Base-by-base conservation (phyloP, 345 rosid genomes). In the Populus davidiana region DNA sequence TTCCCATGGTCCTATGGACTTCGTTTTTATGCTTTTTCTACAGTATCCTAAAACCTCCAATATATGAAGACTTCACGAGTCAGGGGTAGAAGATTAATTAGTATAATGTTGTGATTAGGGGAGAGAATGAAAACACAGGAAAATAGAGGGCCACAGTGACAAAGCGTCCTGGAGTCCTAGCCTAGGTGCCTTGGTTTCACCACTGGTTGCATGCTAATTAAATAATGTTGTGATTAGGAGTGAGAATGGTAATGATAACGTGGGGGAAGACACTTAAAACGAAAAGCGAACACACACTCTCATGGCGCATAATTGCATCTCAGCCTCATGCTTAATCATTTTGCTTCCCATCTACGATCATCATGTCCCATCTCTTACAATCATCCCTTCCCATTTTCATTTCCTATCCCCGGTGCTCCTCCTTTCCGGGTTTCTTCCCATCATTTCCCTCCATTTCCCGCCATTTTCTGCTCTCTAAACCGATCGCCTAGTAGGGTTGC, bases 311-410 rank as follows among this genome's bases (percentile, higher is more conserved):
- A 85, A 91, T 91, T 87, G 82, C 85, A 76, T 79, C 67, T 85
- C 83, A 87, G 83, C 79, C 83, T 86, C 92, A 91, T 90, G 93
- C 95, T 83, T 88, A 83, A 91, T 91, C 77, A 91, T 91, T 86
- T 76, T 86, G 93, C 87, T 87, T 86, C 92, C 91, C 89, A 82
- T 79, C 75, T 66, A 29, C 23, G 50, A 80, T 50, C 80, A 82
- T 73, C 78, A 78, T 77, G 80, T 63, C 80, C 82, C 82, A 81
- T 81, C 80, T 70, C 88, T 33, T 18, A 17, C 75, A 79, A 84
- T 84, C 81, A 82, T 82, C 75, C 64, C 83, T 44, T 16, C 75
- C 65, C 69, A 3, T 39, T 10, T 39, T n/a, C 64, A 33, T 33
- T 33, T 33, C 4, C 66, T 36, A 62, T 41, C 67, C 72, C 70